phyloP scores from a whole-genome alignment of 2,329 filamentous ascomycete genomes.

The Alternaria longipes region DNA sequence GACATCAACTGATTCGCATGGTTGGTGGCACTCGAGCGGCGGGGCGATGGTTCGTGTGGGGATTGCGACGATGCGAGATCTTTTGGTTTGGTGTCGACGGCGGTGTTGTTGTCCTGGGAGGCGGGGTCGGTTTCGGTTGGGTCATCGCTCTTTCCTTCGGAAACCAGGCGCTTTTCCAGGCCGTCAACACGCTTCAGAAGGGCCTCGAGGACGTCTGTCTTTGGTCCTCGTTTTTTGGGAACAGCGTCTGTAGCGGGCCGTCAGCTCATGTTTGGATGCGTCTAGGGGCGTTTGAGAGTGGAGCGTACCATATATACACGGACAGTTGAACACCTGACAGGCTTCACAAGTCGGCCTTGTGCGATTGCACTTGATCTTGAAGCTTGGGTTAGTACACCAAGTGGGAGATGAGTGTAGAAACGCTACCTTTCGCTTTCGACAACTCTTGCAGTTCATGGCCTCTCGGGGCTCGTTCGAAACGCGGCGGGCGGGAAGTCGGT shows the following conservation, averaged over 20 bases:
- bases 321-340: constrained; percentile 87
- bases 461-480: constrained; percentile 80
- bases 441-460: constrained; percentile 96
- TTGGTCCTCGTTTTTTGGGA: constrained; percentile 88
- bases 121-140: constrained; percentile 39
- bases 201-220: constrained; percentile 88
- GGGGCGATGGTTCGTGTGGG: constrained; percentile 39
- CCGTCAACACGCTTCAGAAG: constrained; percentile 86
- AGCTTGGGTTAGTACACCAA: constrained; percentile 24
- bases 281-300: constrained; percentile 9
- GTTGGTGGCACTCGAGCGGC: constrained; percentile 30
- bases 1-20: constrained; percentile 48
- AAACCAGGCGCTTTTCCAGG: constrained; percentile 78
- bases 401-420: background rate
- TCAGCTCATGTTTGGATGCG: constrained; percentile 24
- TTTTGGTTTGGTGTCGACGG: constrained; percentile 31
- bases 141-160: constrained; percentile 58
- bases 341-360: constrained; percentile 85
- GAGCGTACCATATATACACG: constrained; percentile 81
- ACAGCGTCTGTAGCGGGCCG: constrained; percentile 71
- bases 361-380: constrained; percentile 90
- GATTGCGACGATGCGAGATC: constrained; percentile 29
- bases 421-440: constrained; percentile 85
- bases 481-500: constrained; percentile 76
- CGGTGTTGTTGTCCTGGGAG: constrained; percentile 19